Evolutionary conservation across 2,329 filamentous ascomycete species (phyloP), one percentile per base, ranked within the genome.

Genomic region (Pseudogymnoascus sp.): DNA sequence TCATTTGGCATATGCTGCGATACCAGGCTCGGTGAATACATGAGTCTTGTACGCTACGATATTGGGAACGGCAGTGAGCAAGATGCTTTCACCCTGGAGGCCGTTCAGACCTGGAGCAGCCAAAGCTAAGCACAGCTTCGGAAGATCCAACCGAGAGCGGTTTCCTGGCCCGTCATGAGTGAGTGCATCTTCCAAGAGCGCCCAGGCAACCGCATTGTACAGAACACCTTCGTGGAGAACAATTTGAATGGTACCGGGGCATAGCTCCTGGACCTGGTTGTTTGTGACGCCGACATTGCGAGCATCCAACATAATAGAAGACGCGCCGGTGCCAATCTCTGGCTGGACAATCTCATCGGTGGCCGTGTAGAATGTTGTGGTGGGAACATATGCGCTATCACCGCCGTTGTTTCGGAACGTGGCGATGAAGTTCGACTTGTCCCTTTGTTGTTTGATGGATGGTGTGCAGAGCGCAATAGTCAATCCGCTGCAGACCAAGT

Each of bases 271-370:
- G 0, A 83, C 70, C 62, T 83, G 77, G 46, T 76, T 78, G 68
- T 83, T 83, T 0, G 78, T 77, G 1, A 80, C 80, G 1, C 78
- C 81, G 3, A 82, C 77, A 33, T 26, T 19, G 29, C 50, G 50
- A 56, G 50, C 29, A 33, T 56, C 50, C 4, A 69, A 70, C n/a
- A 71, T 62, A 6, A 80, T 70, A 0, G 77, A 80, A 0, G 81
- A 84, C 0, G 82, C 82, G 2, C 70, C 68, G 0, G 71, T 72
- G 3, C 79, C 82, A 29, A 68, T 67, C 70, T 82, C 77, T 1
- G 80, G 82, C 70, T 83, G 70, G 1, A 84, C 80, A 60, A 84
- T 75, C 67, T 84, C 77, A 65, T 84, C 81, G 26, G 77, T 71
- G 11, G 74, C 72, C 0, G 78, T 80, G 72, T 81, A 84, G 53